Percentiles rank a stretch among this genome's conserved stretches.
phyloP scores from a whole-genome alignment of 192 early-diverging fungal genomes.

The Dissophora ornata region DNA sequence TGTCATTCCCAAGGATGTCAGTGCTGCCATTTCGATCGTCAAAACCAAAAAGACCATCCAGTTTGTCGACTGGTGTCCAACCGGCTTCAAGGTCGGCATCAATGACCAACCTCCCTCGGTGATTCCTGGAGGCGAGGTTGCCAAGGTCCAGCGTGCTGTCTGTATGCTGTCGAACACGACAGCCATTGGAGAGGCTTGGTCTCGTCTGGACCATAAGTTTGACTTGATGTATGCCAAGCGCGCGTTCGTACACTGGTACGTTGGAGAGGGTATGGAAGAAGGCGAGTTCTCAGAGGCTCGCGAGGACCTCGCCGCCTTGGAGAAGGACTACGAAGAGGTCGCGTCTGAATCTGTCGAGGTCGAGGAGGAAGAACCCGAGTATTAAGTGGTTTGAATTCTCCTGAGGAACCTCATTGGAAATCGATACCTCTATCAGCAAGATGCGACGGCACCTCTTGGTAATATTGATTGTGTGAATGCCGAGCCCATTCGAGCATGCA shows the following conservation, averaged over 20 bases:
- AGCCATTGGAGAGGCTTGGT: slow-evolving; percentile 99
- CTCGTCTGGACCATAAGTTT: slow-evolving; percentile 99
- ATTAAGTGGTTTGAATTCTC: slow-evolving; percentile 19
- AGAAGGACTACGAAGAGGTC: slow-evolving; percentile 99
- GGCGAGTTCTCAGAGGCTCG: slow-evolving; percentile 99
- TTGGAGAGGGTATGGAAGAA: slow-evolving; percentile 99
- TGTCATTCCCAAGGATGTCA: slow-evolving; percentile 98
- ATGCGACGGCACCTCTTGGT: not conserved
- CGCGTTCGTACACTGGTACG: slow-evolving; percentile 99
- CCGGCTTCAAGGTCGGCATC: slow-evolving; percentile 99
- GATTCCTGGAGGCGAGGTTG: slow-evolving; percentile 80
- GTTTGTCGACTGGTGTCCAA: slow-evolving; percentile 99
- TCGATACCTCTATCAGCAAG: too few species aligned
- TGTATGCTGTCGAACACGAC: slow-evolving; percentile 99
- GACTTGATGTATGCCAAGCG: slow-evolving; percentile 99
- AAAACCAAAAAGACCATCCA: slow-evolving; percentile 97
- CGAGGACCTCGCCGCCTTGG: slow-evolving; percentile 99
- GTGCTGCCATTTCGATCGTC: slow-evolving; percentile 86
- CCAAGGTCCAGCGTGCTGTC: slow-evolving; percentile 95
- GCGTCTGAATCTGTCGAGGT: slow-evolving; percentile 92
- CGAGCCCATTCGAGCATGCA: too few species aligned
- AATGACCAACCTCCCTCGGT: slow-evolving; percentile 90
- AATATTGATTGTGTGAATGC: not conserved
- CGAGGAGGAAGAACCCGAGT: slow-evolving; percentile 44
- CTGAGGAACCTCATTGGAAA: not conserved